Percentiles rank a stretch among this genome's conserved stretches.
Conservation (phyloP, 1,284 basidiomycete species). For the Ustilago trichophora region DNA sequence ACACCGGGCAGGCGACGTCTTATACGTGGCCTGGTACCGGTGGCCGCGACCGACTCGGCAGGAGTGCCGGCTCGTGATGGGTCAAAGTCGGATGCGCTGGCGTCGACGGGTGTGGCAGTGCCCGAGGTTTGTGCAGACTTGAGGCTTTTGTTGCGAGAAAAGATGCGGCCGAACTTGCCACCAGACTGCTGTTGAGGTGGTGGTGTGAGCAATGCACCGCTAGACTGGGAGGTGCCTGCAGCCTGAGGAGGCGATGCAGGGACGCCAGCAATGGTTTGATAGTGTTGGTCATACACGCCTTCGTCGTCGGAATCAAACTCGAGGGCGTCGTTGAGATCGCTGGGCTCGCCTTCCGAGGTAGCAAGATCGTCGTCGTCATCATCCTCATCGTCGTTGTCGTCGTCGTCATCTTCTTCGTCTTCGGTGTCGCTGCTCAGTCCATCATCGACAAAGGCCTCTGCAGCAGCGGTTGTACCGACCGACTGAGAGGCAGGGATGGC, state of each 20-base stretch:
- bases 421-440: slow-evolving; percentile 49
- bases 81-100: slow-evolving; percentile 19
- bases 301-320: slow-evolving; percentile 34
- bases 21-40: slow-evolving; percentile 14
- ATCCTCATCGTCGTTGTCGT: slow-evolving; percentile 25
- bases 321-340: slow-evolving; percentile 16
- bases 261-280: slow-evolving; percentile 30
- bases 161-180: slow-evolving; percentile 36
- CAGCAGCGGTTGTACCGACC: slow-evolving; percentile 50
- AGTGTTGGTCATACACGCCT: slow-evolving; percentile 38
- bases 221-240: slow-evolving; percentile 1
- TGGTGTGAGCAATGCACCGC: slow-evolving; percentile 13
- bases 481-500: slow-evolving; percentile 57
- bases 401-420: slow-evolving; percentile 35
- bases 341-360: slow-evolving; percentile 26
- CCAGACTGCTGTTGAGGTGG: slow-evolving; percentile 7
- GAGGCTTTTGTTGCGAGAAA: slow-evolving; percentile 25
- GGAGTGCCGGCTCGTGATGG: slow-evolving; percentile 16
- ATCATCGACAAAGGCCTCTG: slow-evolving; percentile 56
- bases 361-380: slow-evolving; percentile 20
- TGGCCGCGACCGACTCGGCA: slow-evolving; percentile 1
- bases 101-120: slow-evolving; percentile 21
- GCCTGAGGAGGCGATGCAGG: neutral
- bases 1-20: slow-evolving; percentile 29
- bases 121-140: slow-evolving; percentile 26